A percentile compares a stretch with the other conserved stretches of the same genome.
phyloP scores from a whole-genome alignment of 768 basidiomycete species.

The Boletus vermiculosoides region DNA sequence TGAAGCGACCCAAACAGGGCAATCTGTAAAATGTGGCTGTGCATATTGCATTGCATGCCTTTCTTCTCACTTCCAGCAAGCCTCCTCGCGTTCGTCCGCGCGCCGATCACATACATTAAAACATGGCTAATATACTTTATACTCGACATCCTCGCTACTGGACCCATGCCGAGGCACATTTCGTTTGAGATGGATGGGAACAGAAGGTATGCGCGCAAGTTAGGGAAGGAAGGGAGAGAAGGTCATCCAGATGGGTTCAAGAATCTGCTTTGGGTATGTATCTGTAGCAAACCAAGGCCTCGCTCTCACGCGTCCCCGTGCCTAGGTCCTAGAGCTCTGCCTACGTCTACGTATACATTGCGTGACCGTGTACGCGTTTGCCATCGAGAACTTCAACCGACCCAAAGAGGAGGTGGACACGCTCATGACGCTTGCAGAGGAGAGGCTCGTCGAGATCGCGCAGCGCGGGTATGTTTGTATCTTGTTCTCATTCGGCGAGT shows the following conservation, averaged over 20 bases:
- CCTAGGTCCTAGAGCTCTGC: slow-evolving; percentile 85
- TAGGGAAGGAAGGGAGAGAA: slow-evolving; percentile 61
- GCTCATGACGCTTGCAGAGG: slow-evolving; percentile 82
- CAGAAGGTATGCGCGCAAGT: slow-evolving; percentile 77
- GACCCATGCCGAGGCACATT: slow-evolving; percentile 86
- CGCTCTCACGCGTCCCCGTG: not conserved
- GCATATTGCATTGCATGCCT: not conserved
- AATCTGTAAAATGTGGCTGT: slow-evolving; percentile 25
- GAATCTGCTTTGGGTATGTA: slow-evolving; percentile 71
- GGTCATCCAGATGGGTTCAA: slow-evolving; percentile 87
- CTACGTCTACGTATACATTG: slow-evolving; percentile 74
- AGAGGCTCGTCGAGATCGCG: slow-evolving; percentile 74
- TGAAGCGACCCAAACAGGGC: not conserved
- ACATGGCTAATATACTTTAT: slow-evolving; percentile 42
- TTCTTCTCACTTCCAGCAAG: not conserved
- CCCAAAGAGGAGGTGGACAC: slow-evolving; percentile 81
- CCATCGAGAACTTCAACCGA: slow-evolving; percentile 96
- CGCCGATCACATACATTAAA: slow-evolving; percentile 15
- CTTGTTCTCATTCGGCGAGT: not conserved
- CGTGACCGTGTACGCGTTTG: slow-evolving; percentile 96
- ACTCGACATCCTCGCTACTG: slow-evolving; percentile 68
- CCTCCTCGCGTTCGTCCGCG: slow-evolving; percentile 12
- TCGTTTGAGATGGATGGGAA: slow-evolving; percentile 99
- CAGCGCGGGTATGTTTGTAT: slow-evolving; percentile 64
- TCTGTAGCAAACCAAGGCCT: not conserved